A percentile compares a stretch with the other conserved stretches of the same genome.
Conservation (phyloP, 306 rosid species). For the Inga laurina region DNA sequence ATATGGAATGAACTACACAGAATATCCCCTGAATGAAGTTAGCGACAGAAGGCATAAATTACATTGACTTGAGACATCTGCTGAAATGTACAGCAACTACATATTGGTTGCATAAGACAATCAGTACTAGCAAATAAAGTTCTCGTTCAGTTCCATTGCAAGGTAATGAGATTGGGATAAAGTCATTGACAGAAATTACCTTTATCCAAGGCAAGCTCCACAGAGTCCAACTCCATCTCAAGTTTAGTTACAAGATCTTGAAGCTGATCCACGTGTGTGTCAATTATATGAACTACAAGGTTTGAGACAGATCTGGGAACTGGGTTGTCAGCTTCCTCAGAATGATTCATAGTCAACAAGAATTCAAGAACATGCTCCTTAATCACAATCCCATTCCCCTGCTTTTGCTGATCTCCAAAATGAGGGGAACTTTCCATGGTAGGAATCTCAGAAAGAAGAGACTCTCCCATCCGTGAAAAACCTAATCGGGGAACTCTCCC, state of each 20-base stretch:
- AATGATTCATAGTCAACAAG: slow-evolving; percentile 92
- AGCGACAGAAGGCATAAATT: neutral
- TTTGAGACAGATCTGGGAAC: slow-evolving; percentile 85
- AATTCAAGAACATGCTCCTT: slow-evolving; percentile 97
- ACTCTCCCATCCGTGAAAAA: slow-evolving; percentile 72
- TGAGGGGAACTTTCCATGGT: slow-evolving; percentile 65
- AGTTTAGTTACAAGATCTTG: slow-evolving; percentile 91
- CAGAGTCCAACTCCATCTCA: slow-evolving; percentile 89
- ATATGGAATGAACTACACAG: neutral
- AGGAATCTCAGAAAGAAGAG: slow-evolving; percentile 93
- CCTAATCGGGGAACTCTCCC: slow-evolving; percentile 97
- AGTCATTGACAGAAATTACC: slow-evolving; percentile 47
- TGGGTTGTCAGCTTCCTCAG: slow-evolving; percentile 95
- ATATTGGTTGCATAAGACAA: neutral
- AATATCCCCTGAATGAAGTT: neutral
- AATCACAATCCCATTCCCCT: slow-evolving; percentile 64
- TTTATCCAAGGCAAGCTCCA: slow-evolving; percentile 87
- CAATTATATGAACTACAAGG: slow-evolving; percentile 87
- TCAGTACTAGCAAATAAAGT: neutral
- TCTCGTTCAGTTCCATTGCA: neutral
- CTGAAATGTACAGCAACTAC: neutral
- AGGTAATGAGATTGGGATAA: neutral
- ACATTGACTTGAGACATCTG: neutral
- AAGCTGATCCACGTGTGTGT: slow-evolving; percentile 92
- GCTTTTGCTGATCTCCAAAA: slow-evolving; percentile 55